Conservation (phyloP, 2,329 filamentous ascomycete genomes). For the Apiospora koreana region DNA sequence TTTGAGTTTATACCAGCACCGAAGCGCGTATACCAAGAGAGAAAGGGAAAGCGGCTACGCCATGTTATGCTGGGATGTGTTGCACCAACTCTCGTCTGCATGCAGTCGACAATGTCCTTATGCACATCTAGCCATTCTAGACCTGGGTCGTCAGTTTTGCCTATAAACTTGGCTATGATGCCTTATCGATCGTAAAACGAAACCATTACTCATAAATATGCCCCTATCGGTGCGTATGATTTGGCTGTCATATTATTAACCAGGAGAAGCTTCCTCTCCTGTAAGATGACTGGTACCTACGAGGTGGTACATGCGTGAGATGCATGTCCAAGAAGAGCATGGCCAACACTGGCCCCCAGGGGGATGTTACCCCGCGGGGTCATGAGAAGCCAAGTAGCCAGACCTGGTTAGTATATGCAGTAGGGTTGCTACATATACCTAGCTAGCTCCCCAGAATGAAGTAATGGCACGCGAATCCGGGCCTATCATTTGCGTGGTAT, state of each 20-base stretch:
- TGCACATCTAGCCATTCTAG: neutral
- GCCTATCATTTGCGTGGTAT: neutral
- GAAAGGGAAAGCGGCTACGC: neutral
- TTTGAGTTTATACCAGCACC: neutral
- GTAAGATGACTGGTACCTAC: neutral
- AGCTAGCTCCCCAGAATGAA: neutral
- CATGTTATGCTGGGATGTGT: neutral
- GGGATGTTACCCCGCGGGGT: neutral
- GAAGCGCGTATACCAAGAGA: neutral
- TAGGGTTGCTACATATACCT: neutral
- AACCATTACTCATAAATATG: neutral
- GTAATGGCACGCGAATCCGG: neutral
- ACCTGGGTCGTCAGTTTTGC: neutral
- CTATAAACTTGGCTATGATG: neutral
- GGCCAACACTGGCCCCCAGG: neutral
- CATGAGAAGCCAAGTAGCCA: neutral
- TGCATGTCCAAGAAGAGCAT: neutral
- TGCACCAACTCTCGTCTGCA: neutral
- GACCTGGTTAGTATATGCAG: neutral
- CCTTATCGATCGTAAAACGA: neutral
- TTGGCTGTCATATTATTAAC: neutral
- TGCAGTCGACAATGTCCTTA: neutral
- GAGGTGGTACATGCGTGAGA: neutral
- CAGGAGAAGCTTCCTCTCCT: neutral
- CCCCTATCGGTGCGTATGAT: neutral